These are phyloP conservation scores for Lachnum nothofagi DNA, from an alignment of 2,329 filamentous ascomycete genomes.

Conservation along the genomic window DNA sequence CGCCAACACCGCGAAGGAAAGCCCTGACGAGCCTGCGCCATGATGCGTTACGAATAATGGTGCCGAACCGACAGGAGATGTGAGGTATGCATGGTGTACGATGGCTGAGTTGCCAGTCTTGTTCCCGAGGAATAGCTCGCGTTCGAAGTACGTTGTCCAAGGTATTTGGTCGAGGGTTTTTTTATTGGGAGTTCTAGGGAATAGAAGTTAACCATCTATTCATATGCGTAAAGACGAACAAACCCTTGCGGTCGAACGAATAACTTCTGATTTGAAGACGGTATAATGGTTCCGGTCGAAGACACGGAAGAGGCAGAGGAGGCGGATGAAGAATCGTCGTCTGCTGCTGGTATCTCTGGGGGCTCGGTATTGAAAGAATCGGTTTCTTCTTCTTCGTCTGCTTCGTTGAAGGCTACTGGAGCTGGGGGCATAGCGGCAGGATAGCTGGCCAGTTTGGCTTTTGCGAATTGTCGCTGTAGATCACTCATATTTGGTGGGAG, in stretches of 20 bases:
- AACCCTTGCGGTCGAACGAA: slow-evolving; percentile 69
- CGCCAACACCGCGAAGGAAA: slow-evolving; percentile 82
- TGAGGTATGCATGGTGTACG: slow-evolving; percentile 81
- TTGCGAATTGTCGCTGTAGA: slow-evolving; percentile 72
- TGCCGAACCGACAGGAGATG: slow-evolving; percentile 65
- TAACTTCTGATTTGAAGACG: slow-evolving; percentile 66
- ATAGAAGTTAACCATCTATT: too few species aligned
- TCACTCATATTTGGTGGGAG: slow-evolving; percentile 65
- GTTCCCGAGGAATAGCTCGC: slow-evolving; percentile 70
- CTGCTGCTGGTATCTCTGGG: slow-evolving; percentile 11
- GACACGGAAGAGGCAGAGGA: slow-evolving; percentile 81
- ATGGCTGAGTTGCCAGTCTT: slow-evolving; percentile 42
- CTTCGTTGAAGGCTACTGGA: slow-evolving; percentile 46
- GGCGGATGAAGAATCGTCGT: slow-evolving; percentile 67
- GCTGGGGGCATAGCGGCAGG: slow-evolving; percentile 45
- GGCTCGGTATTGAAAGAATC: slow-evolving; percentile 40
- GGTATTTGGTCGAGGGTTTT: slow-evolving; percentile 37
- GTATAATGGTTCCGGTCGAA: slow-evolving; percentile 86
- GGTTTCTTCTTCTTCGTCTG: slow-evolving; percentile 42
- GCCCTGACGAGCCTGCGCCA: slow-evolving; percentile 85
- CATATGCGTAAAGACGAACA: too few species aligned
- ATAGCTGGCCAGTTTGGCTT: slow-evolving; percentile 62
- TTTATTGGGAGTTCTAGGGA: slow-evolving; percentile 31
- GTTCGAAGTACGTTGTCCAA: slow-evolving; percentile 88
- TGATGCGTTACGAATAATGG: slow-evolving; percentile 93